Evolutionary conservation across 495 filamentous ascomycete species (phyloP), one percentile per base, ranked within the genome.

Genomic region (Parachaetomium inaequale): DNA sequence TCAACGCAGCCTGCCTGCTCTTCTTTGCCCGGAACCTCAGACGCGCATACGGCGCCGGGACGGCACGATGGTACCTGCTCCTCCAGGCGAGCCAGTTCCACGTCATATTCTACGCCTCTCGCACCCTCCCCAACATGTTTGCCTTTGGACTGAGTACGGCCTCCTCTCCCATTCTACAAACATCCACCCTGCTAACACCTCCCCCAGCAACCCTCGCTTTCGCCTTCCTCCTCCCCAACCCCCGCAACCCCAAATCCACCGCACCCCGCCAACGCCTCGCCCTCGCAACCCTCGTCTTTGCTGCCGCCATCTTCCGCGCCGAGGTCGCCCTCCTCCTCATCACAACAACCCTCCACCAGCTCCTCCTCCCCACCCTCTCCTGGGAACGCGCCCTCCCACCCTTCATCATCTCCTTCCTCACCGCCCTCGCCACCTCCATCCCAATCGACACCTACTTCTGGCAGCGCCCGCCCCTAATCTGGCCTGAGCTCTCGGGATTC

Each of bases 81-180:
- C 81, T 98, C 36, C 92, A 94, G 64, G 83, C 84, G 0, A 88
- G 87, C 73, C 93, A 96, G 70, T 98, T 99, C 71, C 94, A 98
- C 76, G 75, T 96, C 55, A 82, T 94, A 54, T 98, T 91, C 79
- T 99, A 98, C 74, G 91, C 95, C 17, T 95, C 91, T 8, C 81
- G 95, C 56, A 91, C 92, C 1, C 78, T 99, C 31, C 95, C 94
- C 5, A 99, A 99, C 71, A 96, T 94, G 85, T 97, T 97, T 72
- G 94, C 94, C 50, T 93, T 99, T 76, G 84, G 86, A 15, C 74
- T 96, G 17, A 88, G 85, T 88, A 80, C 66, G 80, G 75, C 34
- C 47, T 34, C 11, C 38, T 45, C 12, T 28, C 61, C 21, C 21
- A 6, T 31, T 19, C 6, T 1, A n/a, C 15, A 19, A 38, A 25